Conservation (phyloP, 2,329 filamentous ascomycete genomes). For the Triangularia setosa region DNA sequence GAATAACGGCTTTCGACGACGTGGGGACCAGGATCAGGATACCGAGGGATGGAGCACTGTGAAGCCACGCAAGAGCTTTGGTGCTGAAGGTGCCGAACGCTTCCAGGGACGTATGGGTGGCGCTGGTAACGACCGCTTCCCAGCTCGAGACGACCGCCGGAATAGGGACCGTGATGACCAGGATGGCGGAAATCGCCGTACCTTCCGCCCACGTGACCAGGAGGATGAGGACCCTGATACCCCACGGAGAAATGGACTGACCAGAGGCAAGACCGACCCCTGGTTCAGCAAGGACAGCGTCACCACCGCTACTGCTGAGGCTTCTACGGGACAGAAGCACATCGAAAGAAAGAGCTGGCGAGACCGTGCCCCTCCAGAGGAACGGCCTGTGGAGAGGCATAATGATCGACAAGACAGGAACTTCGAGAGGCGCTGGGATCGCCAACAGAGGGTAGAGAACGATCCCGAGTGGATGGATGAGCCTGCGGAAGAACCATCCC, state of each 20-base stretch:
- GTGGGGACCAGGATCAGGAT: slow-evolving; percentile 55
- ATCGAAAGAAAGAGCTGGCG: slow-evolving; percentile 61
- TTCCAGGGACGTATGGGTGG: slow-evolving; percentile 63
- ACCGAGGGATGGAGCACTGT: slow-evolving; percentile 71
- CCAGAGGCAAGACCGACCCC: slow-evolving; percentile 64
- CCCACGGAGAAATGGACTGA: slow-evolving; percentile 60
- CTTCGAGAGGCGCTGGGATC: slow-evolving; percentile 49
- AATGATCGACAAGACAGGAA: slow-evolving; percentile 56
- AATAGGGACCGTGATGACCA: slow-evolving; percentile 44
- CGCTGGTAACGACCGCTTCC: slow-evolving; percentile 38
- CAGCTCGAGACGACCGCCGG: slow-evolving; percentile 51
- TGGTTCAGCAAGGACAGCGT: slow-evolving; percentile 55
- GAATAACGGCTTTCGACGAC: slow-evolving; percentile 47
- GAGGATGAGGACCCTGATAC: slow-evolving; percentile 51
- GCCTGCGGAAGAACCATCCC: slow-evolving; percentile 62
- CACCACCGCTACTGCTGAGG: slow-evolving; percentile 33
- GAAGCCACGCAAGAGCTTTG: slow-evolving; percentile 70
- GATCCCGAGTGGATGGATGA: slow-evolving; percentile 91
- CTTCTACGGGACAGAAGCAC: slow-evolving; percentile 44
- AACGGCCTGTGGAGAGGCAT: slow-evolving; percentile 24
- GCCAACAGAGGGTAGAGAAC: slow-evolving; percentile 61
- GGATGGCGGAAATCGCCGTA: slow-evolving; percentile 29
- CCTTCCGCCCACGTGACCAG: slow-evolving; percentile 37
- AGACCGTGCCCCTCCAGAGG: slow-evolving; percentile 45
- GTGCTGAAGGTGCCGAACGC: slow-evolving; percentile 66